phyloP scores from a whole-genome alignment of 441 rosid species.

The Pelargonium australe region DNA sequence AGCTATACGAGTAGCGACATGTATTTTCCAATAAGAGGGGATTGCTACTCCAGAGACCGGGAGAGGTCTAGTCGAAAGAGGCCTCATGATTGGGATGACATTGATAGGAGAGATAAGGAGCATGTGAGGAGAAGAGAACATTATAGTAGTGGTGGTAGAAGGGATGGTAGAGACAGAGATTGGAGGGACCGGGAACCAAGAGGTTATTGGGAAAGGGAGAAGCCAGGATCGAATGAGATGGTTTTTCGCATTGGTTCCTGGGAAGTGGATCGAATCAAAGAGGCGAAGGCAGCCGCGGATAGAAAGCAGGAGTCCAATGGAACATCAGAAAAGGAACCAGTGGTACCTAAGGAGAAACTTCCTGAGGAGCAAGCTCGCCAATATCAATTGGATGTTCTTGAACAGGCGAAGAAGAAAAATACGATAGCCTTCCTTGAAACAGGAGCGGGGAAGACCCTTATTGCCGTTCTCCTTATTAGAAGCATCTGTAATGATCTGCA shows the following conservation, averaged over 20 bases:
- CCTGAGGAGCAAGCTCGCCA: slow-evolving; percentile 88
- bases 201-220: slow-evolving; percentile 99
- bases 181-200: slow-evolving; percentile 62
- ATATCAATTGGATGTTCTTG: slow-evolving; percentile 95
- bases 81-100: slow-evolving; percentile 55
- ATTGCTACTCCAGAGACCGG: slow-evolving; percentile 41
- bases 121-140: slow-evolving; percentile 53
- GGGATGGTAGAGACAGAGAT: slow-evolving; percentile 55
- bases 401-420: slow-evolving; percentile 86
- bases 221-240: slow-evolving; percentile 58
- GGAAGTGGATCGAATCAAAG: slow-evolving; percentile 66
- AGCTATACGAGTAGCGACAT: slow-evolving; percentile 30
- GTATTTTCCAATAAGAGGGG: slow-evolving; percentile 39
- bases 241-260: slow-evolving; percentile 72
- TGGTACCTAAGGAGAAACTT: slow-evolving; percentile 60
- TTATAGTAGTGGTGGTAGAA: slow-evolving; percentile 36
- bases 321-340: slow-evolving; percentile 45
- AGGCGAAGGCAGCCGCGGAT: slow-evolving; percentile 41
- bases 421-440: slow-evolving; percentile 98
- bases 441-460: slow-evolving; percentile 97
- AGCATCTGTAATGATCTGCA: slow-evolving; percentile 60
- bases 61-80: slow-evolving; percentile 56
- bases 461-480: slow-evolving; percentile 82
- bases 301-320: slow-evolving; percentile 40
- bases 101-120: slow-evolving; percentile 53